These are phyloP conservation scores for Aspergillus indologenus DNA, from an alignment of 495 filamentous ascomycete genomes.

Conservation along the genomic window DNA sequence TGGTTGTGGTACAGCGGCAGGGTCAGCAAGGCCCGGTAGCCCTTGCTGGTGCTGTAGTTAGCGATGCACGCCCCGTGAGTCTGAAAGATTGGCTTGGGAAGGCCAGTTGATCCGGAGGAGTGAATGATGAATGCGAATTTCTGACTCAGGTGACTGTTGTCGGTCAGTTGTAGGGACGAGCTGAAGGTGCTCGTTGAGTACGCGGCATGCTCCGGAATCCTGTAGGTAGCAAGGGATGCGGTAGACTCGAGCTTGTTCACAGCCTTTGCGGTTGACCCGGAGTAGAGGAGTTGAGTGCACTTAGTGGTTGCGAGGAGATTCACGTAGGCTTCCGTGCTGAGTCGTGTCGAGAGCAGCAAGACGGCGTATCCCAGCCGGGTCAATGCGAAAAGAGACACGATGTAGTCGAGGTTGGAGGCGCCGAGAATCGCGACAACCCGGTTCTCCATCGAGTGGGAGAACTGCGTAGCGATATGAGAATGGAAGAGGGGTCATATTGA, in stretches of 20 bases:
- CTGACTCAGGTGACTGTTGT: conserved; percentile 21
- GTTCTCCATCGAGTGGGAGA: conserved; percentile 8
- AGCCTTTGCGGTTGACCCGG: conserved; percentile 16
- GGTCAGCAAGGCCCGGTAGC: conserved; percentile 40
- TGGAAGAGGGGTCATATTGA: background rate
- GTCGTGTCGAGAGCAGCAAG: conserved; percentile 54
- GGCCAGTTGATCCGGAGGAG: conserved; percentile 55
- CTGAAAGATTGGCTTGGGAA: conserved; percentile 51
- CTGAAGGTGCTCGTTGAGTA: conserved; percentile 6
- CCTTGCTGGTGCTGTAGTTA: conserved; percentile 33
- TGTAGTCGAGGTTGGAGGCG: conserved; percentile 52
- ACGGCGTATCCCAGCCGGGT: conserved; percentile 54
- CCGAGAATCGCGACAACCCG: conserved; percentile 48
- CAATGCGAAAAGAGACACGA: conserved; percentile 53
- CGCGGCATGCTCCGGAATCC: conserved; percentile 10
- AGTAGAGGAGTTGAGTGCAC: conserved; percentile 37
- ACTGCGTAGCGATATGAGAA: background rate
- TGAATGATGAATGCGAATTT: conserved; percentile 50
- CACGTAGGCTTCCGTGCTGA: conserved; percentile 47
- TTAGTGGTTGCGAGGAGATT: conserved; percentile 46
- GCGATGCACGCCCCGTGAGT: conserved; percentile 38
- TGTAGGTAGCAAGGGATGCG: background rate
- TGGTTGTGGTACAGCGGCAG: conserved; percentile 53
- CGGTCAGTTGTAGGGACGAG: conserved; percentile 15
- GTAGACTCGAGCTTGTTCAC: conserved; percentile 21